These are phyloP conservation scores for Colletotrichum tropicicola DNA, from an alignment of 2,329 filamentous ascomycete genomes.

Conservation along the genomic window DNA sequence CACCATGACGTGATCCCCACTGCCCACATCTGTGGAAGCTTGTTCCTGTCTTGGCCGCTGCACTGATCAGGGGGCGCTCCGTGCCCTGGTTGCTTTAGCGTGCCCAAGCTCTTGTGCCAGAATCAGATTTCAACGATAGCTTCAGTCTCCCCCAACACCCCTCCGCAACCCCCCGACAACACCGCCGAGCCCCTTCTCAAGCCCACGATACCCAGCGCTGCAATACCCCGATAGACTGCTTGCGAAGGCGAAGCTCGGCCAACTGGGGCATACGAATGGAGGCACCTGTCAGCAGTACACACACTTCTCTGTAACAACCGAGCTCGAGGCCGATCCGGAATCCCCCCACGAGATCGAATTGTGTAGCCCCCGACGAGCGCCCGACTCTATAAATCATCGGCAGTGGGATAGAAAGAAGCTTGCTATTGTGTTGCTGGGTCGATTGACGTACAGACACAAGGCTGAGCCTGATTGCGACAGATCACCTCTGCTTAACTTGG, in stretches of 20 bases:
- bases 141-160: slow-evolving; percentile 10
- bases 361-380: too few relatives aligned
- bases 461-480: slow-evolving; percentile 14
- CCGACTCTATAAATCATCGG: not conserved
- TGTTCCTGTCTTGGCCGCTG: slow-evolving; percentile 28
- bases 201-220: not conserved
- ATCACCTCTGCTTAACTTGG: not conserved
- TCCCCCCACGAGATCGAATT: not conserved
- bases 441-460: not conserved
- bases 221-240: not conserved
- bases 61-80: slow-evolving; percentile 1
- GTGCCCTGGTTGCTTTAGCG: slow-evolving; percentile 10
- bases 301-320: slow-evolving; percentile 4
- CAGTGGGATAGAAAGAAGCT: too few relatives aligned
- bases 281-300: not conserved
- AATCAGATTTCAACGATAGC: slow-evolving; percentile 27
- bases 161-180: slow-evolving; percentile 10
- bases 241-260: slow-evolving; percentile 16
- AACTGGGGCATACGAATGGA: not conserved
- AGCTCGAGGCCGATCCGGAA: not conserved
- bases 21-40: slow-evolving; percentile 26
- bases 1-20: slow-evolving; percentile 31
- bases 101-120: slow-evolving; percentile 7
- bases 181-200: not conserved
- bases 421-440: not conserved